Evolutionary conservation across 768 basidiomycete genomes (phyloP), one percentile per base, ranked within the genome.

Genomic region (Cyathus striatus): DNA sequence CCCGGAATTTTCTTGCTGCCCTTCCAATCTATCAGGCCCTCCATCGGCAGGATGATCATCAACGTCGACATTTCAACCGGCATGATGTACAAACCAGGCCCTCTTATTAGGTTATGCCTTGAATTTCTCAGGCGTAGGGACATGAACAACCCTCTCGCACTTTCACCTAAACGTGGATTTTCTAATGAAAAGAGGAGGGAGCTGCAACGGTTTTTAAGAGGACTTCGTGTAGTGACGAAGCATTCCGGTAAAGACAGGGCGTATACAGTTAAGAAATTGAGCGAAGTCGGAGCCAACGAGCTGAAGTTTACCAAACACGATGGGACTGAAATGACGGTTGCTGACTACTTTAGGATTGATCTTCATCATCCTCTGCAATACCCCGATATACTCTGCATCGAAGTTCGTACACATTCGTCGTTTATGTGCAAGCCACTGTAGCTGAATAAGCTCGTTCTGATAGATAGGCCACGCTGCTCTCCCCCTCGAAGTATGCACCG

Each of bases 1-100:
- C n/a, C n/a, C n/a, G n/a, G n/a, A n/a, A n/a, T n/a, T n/a, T n/a
- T n/a, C n/a, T n/a, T n/a, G n/a, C n/a, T n/a, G n/a, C n/a, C n/a
- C 45, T 90, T 90, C 64, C 89, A 90, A 57, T 86, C 83, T 0
- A 68, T 88, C 12, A 72, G 88, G 4, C 86, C 88, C 1, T 75
- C 78, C 0, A 71, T 79, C 13, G 78, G 77, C 1, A 63, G 61
- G 1, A 72, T 90, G 59, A 62, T 89, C 17, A 65, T 90, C 49
- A 91, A 91, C 44, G 67, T 91, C 50, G 88, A 91, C 51, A 86
- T 87, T 32, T 79, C 81, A 0, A 87, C 88, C 0, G 86, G 81
- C 0, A 74, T 81, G 14, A 86, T 90, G 80, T 90, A 83, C 57
- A 77, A 77, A 50, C 56, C 73, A 0, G 86, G 88, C 0, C 58